Conservation (phyloP, 2,329 filamentous ascomycete species). For the Epichloe scottii region DNA sequence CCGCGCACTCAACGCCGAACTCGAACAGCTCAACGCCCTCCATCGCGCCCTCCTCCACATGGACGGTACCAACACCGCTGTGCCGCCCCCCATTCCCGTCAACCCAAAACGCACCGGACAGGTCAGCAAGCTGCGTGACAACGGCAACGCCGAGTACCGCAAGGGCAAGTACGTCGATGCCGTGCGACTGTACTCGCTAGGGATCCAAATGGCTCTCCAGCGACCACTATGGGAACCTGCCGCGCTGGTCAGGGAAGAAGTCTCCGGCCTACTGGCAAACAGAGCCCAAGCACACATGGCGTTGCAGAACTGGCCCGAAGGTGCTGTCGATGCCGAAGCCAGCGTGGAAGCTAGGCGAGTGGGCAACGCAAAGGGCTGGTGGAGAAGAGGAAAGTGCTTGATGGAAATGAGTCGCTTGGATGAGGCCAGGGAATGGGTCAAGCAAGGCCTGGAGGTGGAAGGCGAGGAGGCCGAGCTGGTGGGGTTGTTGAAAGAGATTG, state of each 20-base stretch:
- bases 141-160: conserved; percentile 71
- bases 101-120: conserved; percentile 85
- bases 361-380: conserved; percentile 92
- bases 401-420: conserved; percentile 80
- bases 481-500: conserved; percentile 50
- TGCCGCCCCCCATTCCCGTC: conserved; percentile 78
- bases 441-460: conserved; percentile 69
- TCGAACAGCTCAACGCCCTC: conserved; percentile 64
- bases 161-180: conserved; percentile 66
- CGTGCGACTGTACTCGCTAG: conserved; percentile 69
- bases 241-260: conserved; percentile 73
- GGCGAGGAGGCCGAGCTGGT: conserved; percentile 54
- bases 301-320: conserved; percentile 70
- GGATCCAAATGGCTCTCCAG: conserved; percentile 74
- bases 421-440: conserved; percentile 72
- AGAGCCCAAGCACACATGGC: conserved; percentile 85
- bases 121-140: conserved; percentile 82
- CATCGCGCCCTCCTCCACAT: conserved; percentile 57
- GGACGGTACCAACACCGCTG: conserved; percentile 41
- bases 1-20: conserved; percentile 46
- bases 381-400: conserved; percentile 72
- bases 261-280: conserved; percentile 69
- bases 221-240: conserved; percentile 82
- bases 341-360: conserved; percentile 78
- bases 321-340: conserved; percentile 72